Percentiles rank a stretch among this genome's conserved stretches.
Conservation (phyloP, 768 basidiomycete species). For the Tricholoma sp. region DNA sequence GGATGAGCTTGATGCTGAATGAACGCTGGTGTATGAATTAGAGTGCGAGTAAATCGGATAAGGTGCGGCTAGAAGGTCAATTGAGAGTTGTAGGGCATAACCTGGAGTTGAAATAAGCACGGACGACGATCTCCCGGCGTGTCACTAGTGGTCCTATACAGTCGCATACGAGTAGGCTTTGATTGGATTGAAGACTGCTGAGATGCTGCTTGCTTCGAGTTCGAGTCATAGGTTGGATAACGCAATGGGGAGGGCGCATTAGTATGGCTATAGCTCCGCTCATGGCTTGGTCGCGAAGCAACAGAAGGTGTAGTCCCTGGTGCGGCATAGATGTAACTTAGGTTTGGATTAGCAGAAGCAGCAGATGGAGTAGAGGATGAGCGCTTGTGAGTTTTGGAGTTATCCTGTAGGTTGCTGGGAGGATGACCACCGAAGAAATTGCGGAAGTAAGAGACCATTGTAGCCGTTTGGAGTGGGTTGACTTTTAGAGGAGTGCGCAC, state of each 20-base stretch:
- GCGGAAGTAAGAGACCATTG: constrained; percentile 50
- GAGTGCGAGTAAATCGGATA: constrained; percentile 21
- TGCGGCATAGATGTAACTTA: constrained; percentile 37
- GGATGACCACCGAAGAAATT: constrained; percentile 19
- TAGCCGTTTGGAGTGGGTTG: background rate
- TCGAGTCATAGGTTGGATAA: constrained; percentile 30
- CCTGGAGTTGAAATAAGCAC: constrained; percentile 16
- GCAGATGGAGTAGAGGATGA: constrained; percentile 35
- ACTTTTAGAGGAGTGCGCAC: background rate
- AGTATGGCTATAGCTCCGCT: constrained; percentile 35
- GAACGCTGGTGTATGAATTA: constrained; percentile 35
- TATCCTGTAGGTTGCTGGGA: constrained; percentile 15
- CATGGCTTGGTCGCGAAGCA: constrained; percentile 30
- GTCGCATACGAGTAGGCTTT: constrained; percentile 26
- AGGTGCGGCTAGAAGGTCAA: constrained; percentile 14
- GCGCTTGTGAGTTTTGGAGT: constrained; percentile 38
- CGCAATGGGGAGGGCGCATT: constrained; percentile 37
- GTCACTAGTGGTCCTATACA: constrained; percentile 39
- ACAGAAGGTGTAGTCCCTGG: constrained; percentile 29
- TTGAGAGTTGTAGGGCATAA: constrained; percentile 5
- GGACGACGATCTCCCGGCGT: constrained; percentile 40
- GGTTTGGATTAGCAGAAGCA: constrained; percentile 19
- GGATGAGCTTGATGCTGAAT: constrained; percentile 50
- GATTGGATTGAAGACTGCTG: constrained; percentile 6
- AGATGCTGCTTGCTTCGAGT: constrained; percentile 21